Evolutionary conservation across 345 rosid species (phyloP), one percentile per base, ranked within the genome.

Genomic region (Populus davidiana): DNA sequence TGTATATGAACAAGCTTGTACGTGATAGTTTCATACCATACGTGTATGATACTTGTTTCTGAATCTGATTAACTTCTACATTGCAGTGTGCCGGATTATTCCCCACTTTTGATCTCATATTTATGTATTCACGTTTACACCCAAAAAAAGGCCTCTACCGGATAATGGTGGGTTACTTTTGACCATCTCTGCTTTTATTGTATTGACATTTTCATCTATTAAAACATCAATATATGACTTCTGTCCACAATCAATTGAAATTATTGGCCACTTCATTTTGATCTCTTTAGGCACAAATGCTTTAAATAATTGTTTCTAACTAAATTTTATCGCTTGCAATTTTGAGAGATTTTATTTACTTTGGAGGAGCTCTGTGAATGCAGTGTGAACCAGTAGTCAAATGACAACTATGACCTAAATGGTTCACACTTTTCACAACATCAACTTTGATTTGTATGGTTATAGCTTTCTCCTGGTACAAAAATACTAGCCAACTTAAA

Each of bases 61-160:
- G 70, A 82, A 77, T 81, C 36, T 21, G 8, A 29, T 61, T 68
- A 69, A 75, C n/a, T 69, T 81, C 31, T 77, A 75, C 72, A 50
- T 20, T 86, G 85, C 90, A 93, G 99, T 79, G 80, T 72, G 98
- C 98, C 61, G 99, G 99, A 74, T 81, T 94, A 38, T 88, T 94
- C 84, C 99, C 98, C 38, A 84, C 88, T 67, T 95, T 87, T 61
- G 99, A 93, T 79, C 92, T 93, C 78, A 79, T 95, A 59, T 86
- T 68, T 70, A 80, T 91, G 91, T 92, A 91, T 80, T 95, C 99
- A 8, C 88, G 84, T 73, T 81, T 91, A 72, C 90, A 91, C 72
- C 94, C 93, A 71, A 78, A 77, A 78, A 72, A 56, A 5, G 90
- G 97, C 59, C 74, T 95, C 69, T 83, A 78, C 83, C 86, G 84